These are phyloP conservation scores for Leccinum ochraceum DNA, from an alignment of 768 basidiomycete species.

Conservation along the genomic window DNA sequence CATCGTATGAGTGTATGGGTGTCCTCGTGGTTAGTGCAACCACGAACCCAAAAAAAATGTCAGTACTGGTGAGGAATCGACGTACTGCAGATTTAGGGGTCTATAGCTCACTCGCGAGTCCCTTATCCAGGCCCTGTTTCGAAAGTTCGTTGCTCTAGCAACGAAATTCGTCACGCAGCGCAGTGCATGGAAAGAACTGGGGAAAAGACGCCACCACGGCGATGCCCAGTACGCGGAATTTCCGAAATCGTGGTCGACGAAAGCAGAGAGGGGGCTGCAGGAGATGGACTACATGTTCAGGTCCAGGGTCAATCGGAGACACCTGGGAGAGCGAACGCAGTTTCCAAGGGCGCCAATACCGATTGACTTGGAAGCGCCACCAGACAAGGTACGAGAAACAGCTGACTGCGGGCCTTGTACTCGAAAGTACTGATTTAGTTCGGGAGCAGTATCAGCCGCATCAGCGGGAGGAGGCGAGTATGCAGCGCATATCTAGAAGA, in stretches of 20 bases:
- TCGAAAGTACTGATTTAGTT: constrained; percentile 7
- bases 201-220: constrained; percentile 7
- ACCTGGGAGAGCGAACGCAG: constrained; percentile 8
- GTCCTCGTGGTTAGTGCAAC: constrained; percentile 29
- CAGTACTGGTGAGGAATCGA: constrained; percentile 31
- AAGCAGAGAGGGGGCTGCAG: constrained; percentile 26
- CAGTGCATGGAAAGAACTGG: constrained; percentile 18
- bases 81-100: constrained; percentile 8
- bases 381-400: constrained; percentile 19
- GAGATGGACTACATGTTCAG: constrained; percentile 28
- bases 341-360: constrained; percentile 6
- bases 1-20: constrained; percentile 11
- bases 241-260: constrained; percentile 28
- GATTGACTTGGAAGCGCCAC: constrained; percentile 13
- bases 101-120: constrained; percentile 18
- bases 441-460: constrained; percentile 12
- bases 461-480: constrained; percentile 14
- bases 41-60: constrained; percentile 25
- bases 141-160: constrained; percentile 24
- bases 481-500: constrained; percentile 25
- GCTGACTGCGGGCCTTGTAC: neutral
- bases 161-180: constrained; percentile 25
- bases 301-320: constrained; percentile 17
- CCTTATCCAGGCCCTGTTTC: constrained; percentile 24
- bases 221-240: constrained; percentile 24